These are phyloP conservation scores for Fusarium sp. DNA, from an alignment of 2,329 filamentous ascomycete genomes.

Conservation along the genomic window DNA sequence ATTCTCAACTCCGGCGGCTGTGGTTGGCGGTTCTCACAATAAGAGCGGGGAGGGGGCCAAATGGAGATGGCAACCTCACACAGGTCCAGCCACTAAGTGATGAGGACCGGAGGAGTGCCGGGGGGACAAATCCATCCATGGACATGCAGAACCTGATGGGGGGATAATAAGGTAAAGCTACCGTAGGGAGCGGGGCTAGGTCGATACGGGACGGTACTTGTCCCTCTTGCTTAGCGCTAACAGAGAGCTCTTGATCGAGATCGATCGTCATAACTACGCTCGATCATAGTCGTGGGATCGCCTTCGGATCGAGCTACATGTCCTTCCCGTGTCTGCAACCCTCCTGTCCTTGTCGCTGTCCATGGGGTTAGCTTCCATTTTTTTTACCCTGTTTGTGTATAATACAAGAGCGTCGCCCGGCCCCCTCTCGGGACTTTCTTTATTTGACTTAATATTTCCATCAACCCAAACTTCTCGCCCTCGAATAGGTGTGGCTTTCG, in stretches of 20 bases:
- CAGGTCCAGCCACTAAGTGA: constrained; percentile 4
- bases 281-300: constrained; percentile 41
- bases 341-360: constrained; percentile 20
- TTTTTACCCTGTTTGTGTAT: constrained; percentile 28
- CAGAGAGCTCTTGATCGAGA: constrained; percentile 42
- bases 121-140: constrained; percentile 2
- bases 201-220: constrained; percentile 40
- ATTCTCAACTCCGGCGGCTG: constrained; percentile 5
- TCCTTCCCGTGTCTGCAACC: constrained; percentile 11
- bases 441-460: not conserved
- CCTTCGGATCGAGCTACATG: constrained; percentile 37
- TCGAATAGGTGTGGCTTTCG: not conserved
- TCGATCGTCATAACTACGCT: constrained; percentile 44
- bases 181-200: not conserved
- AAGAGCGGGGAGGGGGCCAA: constrained; percentile 7
- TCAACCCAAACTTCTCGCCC: not conserved
- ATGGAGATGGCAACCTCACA: not conserved
- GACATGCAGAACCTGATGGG: constrained; percentile 6
- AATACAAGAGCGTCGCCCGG: constrained; percentile 13
- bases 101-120: constrained; percentile 17
- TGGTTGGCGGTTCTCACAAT: constrained; percentile 3
- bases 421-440: not conserved
- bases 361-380: constrained; percentile 3
- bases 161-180: not conserved
- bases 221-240: constrained; percentile 35